These are phyloP conservation scores for Inga laurina DNA, from an alignment of 306 rosid genomes.

Conservation along the genomic window DNA sequence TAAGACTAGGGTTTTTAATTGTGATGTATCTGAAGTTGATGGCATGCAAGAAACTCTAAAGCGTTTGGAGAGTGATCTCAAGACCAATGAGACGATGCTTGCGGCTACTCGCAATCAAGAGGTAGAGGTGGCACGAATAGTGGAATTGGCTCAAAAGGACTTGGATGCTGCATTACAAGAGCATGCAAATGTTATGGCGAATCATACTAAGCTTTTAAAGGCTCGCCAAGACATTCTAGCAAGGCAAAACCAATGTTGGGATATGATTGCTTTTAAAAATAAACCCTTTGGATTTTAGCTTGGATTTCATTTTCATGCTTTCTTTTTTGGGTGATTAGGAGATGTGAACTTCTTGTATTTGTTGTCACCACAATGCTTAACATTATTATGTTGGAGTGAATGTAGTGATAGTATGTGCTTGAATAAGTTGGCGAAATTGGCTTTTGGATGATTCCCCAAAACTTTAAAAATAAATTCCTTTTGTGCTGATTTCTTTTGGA, in stretches of 20 bases:
- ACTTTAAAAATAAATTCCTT: no score
- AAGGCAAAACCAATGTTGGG: neutral
- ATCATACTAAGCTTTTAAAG: neutral
- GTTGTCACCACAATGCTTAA: no score
- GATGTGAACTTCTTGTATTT: no score
- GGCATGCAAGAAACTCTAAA: no score
- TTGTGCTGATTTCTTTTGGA: no score
- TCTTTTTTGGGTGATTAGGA: no score
- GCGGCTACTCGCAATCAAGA: neutral
- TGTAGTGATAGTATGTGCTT: no score
- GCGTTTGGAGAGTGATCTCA: neutral
- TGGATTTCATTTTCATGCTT: neutral
- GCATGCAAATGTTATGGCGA: neutral
- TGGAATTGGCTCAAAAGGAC: neutral
- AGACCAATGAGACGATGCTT: neutral
- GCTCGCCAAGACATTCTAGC: neutral
- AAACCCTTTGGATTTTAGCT: neutral
- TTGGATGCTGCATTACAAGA: neutral
- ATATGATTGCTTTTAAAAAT: neutral
- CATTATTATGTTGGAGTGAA: no score
- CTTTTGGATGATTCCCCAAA: no score
- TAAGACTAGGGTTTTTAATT: no score
- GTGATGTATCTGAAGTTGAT: no score
- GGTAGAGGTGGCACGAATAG: neutral
- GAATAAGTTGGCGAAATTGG: no score